Evolutionary conservation across 2,329 filamentous ascomycete species (phyloP), one percentile per base, ranked within the genome.

Genomic region (Harringtonia aguacate): DNA sequence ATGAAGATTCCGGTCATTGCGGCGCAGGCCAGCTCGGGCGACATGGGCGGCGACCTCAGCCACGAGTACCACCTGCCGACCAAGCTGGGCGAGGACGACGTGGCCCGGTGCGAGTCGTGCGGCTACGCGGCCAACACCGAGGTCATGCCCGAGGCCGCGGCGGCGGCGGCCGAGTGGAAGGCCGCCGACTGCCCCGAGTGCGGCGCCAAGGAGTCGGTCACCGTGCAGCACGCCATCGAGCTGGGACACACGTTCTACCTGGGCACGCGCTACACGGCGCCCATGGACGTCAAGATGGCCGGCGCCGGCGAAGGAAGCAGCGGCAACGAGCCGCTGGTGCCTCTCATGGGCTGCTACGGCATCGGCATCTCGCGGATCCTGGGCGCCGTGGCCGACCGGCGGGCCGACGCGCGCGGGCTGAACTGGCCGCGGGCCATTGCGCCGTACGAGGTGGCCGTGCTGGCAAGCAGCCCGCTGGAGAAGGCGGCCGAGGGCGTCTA

Each of bases 211-310:
- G 8, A 13, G 28, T 13, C 20, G 15, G 84, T 84, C 0, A 66
- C 61, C 3, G 67, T 97, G 20, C 69, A 83, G 46, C 81, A 75
- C 49, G 86, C 88, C 8, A 81, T 97, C 40, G 92, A 98, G 63
- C 72, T 97, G 15, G 92, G 87, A 1, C 92, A 98, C 61, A 97
- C 92, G 0, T 98, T 98, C 64, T 81, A 94, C 60, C 79, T 98
- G 2, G 89, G 90, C 12, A 89, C 86, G 2, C 78, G 89, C 27
- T 98, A 98, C 65, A 89, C 84, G 21, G 30, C 15, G 12, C 29
- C 46, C 13, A 70, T 98, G 1, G 66, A 73, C 8, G 73, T 92
- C 3, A 65, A 67, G 14, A 52, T 68, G 22, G 72, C 65, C 22
- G 55, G 52, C 28, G 21, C 28, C 36, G 12, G 48, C 48, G 48